Base-by-base conservation (phyloP, 805 yeast species). In the Citeromyces matritensis region DNA sequence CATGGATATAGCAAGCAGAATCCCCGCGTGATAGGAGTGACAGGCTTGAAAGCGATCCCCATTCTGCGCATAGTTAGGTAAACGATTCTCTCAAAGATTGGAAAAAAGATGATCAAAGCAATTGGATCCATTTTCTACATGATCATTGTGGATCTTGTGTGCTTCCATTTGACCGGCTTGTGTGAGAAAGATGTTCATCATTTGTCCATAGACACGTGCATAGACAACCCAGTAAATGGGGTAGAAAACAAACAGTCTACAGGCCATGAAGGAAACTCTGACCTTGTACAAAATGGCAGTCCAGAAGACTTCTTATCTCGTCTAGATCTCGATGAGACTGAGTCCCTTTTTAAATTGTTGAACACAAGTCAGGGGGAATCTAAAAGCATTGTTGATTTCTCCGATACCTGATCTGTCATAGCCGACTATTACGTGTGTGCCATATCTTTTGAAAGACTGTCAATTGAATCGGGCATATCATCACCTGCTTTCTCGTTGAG, bases 131-230 rank as follows among this genome's bases (percentile, higher is more conserved):
- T 65, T 42, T 65, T 67, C 39, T 53, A 59, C 51, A 66, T 63
- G 57, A 54, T 69, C 74, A 42, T 68, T 68, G 36, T 73, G 73
- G 40, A 69, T 69, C 30, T 70, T 69, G 21, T 63, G 50, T 21
- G 65, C 51, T 8, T 58, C 47, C 73, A 68, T 65, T 21, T 69
- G 57, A 37, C 69, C 70, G 30, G 73, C 71, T 46, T 66, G 73
- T 3, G 70, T 62, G 35, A 52, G 48, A 32, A 53, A 66, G 43
- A 57, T 64, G n/a, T 58, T 34, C 42, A 65, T 65, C 27, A 65
- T 53, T 35, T 56, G 49, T 40, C 60, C 51, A 43, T 66, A 71
- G 37, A 63, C 60, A 32, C n/a, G n/a, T n/a, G n/a, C n/a, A n/a
- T n/a, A n/a, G n/a, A n/a, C n/a, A n/a, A 55, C 38, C 39, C 51